These are phyloP conservation scores for Pyrenophora tritici-repentis DNA, from an alignment of 2,329 filamentous ascomycete genomes.

Conservation along the genomic window DNA sequence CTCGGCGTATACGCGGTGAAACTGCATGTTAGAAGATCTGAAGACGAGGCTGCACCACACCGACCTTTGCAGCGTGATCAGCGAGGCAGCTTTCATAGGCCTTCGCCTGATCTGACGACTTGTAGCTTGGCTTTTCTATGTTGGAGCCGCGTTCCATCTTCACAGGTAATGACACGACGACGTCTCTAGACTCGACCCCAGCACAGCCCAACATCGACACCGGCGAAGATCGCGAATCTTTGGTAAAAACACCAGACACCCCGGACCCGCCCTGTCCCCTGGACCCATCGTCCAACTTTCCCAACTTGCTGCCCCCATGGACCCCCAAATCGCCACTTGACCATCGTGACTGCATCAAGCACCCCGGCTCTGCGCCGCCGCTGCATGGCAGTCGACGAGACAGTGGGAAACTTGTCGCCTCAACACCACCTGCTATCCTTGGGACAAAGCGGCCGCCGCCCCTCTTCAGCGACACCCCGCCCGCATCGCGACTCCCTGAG, in stretches of 20 bases:
- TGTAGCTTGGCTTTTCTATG: conserved; percentile 14
- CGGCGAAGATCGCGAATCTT: conserved; percentile 4
- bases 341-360: conserved; percentile 13
- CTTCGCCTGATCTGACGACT: conserved; percentile 7
- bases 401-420: conserved; percentile 5
- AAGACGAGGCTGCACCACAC: conserved; percentile 12
- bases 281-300: background rate
- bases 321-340: conserved; percentile 19
- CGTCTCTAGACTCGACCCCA: conserved; percentile 9
- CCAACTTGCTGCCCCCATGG: conserved; percentile 23
- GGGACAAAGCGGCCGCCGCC: conserved; percentile 30
- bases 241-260: conserved; percentile 2
- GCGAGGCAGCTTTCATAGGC: conserved; percentile 19
- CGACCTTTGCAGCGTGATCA: conserved; percentile 15
- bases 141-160: conserved; percentile 24
- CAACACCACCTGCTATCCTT: conserved; percentile 24
- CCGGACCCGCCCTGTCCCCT: conserved; percentile 5
- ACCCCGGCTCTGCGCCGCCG: conserved; percentile 18
- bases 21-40: conserved; percentile 1
- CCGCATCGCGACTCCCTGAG: background rate
- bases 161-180: conserved; percentile 20
- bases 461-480: conserved; percentile 2
- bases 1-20: conserved; percentile 4
- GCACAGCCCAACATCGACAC: conserved; percentile 1
- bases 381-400: conserved; percentile 10